These are phyloP conservation scores for Zygosaccharomyces siamensis DNA, from an alignment of 805 yeast species.

Conservation along the genomic window DNA sequence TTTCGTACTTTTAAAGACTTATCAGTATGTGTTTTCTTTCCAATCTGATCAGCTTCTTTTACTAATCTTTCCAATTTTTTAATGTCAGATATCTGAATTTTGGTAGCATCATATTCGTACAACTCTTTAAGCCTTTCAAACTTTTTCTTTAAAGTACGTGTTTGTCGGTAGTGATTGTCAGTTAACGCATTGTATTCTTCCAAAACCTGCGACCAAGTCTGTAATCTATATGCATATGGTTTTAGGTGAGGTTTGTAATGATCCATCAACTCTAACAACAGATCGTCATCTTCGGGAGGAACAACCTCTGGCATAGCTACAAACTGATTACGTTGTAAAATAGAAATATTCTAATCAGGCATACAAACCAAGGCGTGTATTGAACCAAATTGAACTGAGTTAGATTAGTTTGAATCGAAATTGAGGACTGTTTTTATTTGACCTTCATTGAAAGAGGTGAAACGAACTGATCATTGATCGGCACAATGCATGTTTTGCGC, in stretches of 20 bases:
- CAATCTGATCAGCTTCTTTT: conserved; percentile 6
- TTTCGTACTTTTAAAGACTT: neutral
- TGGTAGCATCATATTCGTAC: conserved; percentile 9
- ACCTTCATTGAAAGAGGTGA: neutral
- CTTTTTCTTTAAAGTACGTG: conserved; percentile 29
- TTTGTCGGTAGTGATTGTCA: conserved; percentile 26
- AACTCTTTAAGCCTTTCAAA: conserved; percentile 25
- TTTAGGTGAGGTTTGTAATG: conserved; percentile 29
- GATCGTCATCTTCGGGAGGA: conserved; percentile 15
- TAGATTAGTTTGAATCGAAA: neutral
- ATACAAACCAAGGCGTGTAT: neutral
- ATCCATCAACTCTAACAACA: conserved; percentile 22
- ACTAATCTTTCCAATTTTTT: conserved; percentile 13
- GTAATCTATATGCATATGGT: conserved; percentile 23
- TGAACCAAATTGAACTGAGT: neutral
- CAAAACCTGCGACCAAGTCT: conserved; percentile 28
- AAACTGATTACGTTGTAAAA: neutral
- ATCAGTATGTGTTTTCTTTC: conserved; percentile 1
- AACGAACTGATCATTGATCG: neutral
- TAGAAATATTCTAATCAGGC: neutral
- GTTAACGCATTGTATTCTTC: conserved; percentile 24
- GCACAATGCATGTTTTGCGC: neutral
- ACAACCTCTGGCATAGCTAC: conserved; percentile 3
- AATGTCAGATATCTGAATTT: conserved; percentile 12
- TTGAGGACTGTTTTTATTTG: neutral